Conservation (phyloP, 208 protist genomes). For the Leishmania mexicana region DNA sequence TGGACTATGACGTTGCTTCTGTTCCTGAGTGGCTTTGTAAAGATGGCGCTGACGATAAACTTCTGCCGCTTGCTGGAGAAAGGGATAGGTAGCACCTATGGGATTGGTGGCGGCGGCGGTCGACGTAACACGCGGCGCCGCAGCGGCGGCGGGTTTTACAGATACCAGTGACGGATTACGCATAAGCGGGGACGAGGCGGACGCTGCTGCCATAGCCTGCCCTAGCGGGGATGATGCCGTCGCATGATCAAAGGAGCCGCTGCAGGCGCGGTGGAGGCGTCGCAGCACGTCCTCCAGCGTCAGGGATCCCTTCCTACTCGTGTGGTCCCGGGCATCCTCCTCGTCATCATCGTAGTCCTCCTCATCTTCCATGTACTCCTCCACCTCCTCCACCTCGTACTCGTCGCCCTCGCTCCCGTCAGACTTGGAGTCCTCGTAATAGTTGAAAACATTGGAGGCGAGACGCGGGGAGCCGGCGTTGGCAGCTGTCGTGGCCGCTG, state of each 20-base stretch:
- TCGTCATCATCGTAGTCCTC: slow-evolving; percentile 18
- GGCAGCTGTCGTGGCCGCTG: not conserved
- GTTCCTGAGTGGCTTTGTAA: slow-evolving; percentile 7
- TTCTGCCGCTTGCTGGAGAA: slow-evolving; percentile 36
- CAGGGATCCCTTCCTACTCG: not conserved
- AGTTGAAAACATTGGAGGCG: slow-evolving; percentile 19
- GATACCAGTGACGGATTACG: slow-evolving; percentile 2
- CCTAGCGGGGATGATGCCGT: not conserved
- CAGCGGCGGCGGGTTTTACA: not conserved
- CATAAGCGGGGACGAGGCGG: not conserved
- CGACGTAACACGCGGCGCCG: not conserved
- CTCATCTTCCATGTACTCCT: slow-evolving; percentile 20
- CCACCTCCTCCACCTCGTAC: slow-evolving; percentile 33
- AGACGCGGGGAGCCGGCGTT: not conserved
- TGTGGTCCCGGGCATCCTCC: slow-evolving; percentile 6
- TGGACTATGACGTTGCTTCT: slow-evolving; percentile 14
- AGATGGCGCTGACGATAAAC: slow-evolving; percentile 30
- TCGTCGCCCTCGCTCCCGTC: slow-evolving; percentile 15
- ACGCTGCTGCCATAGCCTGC: not conserved
- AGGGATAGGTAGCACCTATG: slow-evolving; percentile 28
- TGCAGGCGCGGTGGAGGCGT: slow-evolving; percentile 31
- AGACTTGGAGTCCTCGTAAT: slow-evolving; percentile 11
- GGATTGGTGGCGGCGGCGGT: not conserved
- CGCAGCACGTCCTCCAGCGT: slow-evolving; percentile 29
- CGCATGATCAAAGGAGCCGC: slow-evolving; percentile 13